Conservation (phyloP, 2,329 filamentous ascomycete species). For the Exophiala phaeomuriformis region DNA sequence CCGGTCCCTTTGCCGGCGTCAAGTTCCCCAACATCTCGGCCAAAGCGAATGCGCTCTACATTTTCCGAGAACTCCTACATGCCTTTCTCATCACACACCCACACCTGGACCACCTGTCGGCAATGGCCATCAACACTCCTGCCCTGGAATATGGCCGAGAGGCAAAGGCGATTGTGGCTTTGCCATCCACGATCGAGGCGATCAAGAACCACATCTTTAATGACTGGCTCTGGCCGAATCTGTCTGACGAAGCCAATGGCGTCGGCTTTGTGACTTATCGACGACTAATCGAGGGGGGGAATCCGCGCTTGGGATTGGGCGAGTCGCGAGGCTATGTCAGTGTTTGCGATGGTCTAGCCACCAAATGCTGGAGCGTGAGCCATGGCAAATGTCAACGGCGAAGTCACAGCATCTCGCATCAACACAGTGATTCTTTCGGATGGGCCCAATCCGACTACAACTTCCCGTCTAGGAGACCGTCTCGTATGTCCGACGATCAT, state of each 20-base stretch:
- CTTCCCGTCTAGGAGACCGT: slow-evolving; percentile 34
- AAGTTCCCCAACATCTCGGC: slow-evolving; percentile 59
- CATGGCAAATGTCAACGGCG: slow-evolving; percentile 82
- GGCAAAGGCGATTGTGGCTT: slow-evolving; percentile 76
- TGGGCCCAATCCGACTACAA: slow-evolving; percentile 43
- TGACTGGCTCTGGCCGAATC: slow-evolving; percentile 93
- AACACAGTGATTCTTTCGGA: slow-evolving; percentile 47
- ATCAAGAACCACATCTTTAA: slow-evolving; percentile 96
- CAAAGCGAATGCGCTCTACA: slow-evolving; percentile 69
- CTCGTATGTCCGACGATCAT: slow-evolving; percentile 26
- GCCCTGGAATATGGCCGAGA: slow-evolving; percentile 66
- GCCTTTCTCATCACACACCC: slow-evolving; percentile 91
- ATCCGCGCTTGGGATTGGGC: slow-evolving; percentile 72
- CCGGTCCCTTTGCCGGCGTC: slow-evolving; percentile 74
- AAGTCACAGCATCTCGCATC: slow-evolving; percentile 50
- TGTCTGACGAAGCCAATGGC: slow-evolving; percentile 92
- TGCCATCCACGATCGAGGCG: slow-evolving; percentile 83
- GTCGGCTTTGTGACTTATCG: slow-evolving; percentile 88
- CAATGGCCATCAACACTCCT: slow-evolving; percentile 88
- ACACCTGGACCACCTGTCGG: slow-evolving; percentile 91
- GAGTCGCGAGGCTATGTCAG: slow-evolving; percentile 78
- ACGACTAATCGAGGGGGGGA: slow-evolving; percentile 80
- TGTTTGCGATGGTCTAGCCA: slow-evolving; percentile 78
- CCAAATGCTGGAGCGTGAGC: slow-evolving; percentile 78
- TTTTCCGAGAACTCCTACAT: slow-evolving; percentile 72